Base-by-base conservation (phyloP, 495 filamentous ascomycete species). In the Acidomyces sp. region DNA sequence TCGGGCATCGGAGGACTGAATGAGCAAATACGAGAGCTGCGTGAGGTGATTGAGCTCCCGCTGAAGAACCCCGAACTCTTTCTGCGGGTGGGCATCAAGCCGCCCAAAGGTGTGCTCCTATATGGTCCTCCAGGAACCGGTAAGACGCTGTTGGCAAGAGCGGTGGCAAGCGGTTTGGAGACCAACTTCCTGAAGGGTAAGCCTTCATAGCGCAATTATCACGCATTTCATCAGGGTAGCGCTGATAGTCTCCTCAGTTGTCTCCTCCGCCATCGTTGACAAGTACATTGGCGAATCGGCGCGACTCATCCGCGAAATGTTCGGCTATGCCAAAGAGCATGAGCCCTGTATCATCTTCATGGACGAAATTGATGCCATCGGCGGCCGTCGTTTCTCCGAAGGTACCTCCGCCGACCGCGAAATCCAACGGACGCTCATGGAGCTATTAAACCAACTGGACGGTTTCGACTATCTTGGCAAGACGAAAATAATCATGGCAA, bases 401-500 rank as follows among this genome's bases (percentile, higher is more conserved):
- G 92, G 92, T 50, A 99, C 92, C 41, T 93, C 85, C 23, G 92
- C 92, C 18, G 92, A 99, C 66, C 80, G 92, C 50, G 92, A 99
- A 62, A 99, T 99, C 51, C 92, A 99, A 67, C 82, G 92, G 44
- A 99, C 92, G 27, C 70, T 99, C 46, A 99, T 99, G 92, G 92
- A 99, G 57, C 71, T 99, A 21, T 80, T 99, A 44, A 99, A 99
- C 61, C 92, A 99, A 60, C 75, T 99, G 32, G 92, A 99, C 60
- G 92, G 92, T 41, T 99, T 99, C 67, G 92, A 99, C 60, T 99
- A 99, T 61, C 71, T 99, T 4, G 92, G 92, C 41, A 93, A 95
- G 72, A 99, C 92, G 17, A 99, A 99, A 69, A 99, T 99, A 63
- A 99, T 96, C 66, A 99, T 99, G 92, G 92, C 92, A 20, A 99